Evolutionary conservation across 257 asterid genomes (phyloP).

Genomic region (Nicotiana tomentosiformis): DNA sequence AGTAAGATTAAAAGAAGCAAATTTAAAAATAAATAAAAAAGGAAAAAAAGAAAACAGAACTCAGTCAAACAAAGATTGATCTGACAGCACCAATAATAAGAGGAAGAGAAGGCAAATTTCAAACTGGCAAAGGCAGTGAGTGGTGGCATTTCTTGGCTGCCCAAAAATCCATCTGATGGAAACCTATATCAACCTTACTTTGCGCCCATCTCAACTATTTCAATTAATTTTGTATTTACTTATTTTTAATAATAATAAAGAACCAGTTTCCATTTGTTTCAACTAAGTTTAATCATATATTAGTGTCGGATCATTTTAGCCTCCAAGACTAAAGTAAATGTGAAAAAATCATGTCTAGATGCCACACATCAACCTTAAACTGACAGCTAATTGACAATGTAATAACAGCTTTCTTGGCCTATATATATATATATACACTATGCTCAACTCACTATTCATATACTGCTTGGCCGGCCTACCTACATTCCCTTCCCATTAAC

Average conservation of each 20-base stretch:
- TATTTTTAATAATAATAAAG: too few relatives aligned
- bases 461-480: slow-evolving; percentile 3
- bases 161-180: slow-evolving; percentile 16
- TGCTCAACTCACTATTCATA: background rate
- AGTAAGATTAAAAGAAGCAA: background rate
- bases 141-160: slow-evolving; percentile 5
- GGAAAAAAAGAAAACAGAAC: background rate
- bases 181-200: background rate
- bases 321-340: background rate
- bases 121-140: slow-evolving; percentile 3
- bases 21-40: background rate
- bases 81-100: background rate
- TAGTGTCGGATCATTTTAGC: background rate
- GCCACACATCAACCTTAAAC: background rate
- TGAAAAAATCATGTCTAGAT: background rate
- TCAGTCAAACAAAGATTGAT: slow-evolving; percentile 5
- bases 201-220: too few relatives aligned
- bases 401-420: background rate
- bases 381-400: background rate
- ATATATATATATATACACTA: background rate
- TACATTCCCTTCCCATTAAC: background rate
- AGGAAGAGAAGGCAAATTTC: slow-evolving; percentile 9
- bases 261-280: too few relatives aligned
- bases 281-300: too few relatives aligned
- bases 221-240: too few relatives aligned